phyloP scores from a whole-genome alignment of 1,284 basidiomycete genomes.

The Ceratorhiza oryzae-sativae region DNA sequence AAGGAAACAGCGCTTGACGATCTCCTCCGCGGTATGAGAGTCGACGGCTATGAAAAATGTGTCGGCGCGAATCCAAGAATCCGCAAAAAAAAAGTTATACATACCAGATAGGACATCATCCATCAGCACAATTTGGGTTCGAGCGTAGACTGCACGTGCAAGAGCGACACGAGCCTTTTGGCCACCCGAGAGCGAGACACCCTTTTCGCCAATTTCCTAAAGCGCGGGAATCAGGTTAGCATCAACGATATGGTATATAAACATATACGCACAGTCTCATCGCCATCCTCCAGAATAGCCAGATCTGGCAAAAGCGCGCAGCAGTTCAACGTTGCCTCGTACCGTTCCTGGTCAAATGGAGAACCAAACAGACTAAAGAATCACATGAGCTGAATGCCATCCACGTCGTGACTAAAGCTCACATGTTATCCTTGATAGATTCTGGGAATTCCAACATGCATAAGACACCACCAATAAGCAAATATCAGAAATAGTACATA shows the following conservation, averaged over 20 bases:
- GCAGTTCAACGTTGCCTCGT: conserved; percentile 48
- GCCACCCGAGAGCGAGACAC: conserved; percentile 26
- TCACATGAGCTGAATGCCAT: not conserved
- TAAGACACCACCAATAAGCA: not conserved
- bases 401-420: not conserved
- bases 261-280: conserved; percentile 41
- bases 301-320: conserved; percentile 44
- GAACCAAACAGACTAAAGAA: conserved; percentile 51
- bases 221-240: not conserved
- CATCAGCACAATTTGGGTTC: conserved; percentile 47
- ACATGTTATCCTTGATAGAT: conserved; percentile 29
- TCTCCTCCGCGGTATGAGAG: conserved; percentile 72
- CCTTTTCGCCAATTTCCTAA: conserved; percentile 38
- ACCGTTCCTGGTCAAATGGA: conserved; percentile 49
- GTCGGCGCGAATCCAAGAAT: not conserved
- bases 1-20: conserved; percentile 68
- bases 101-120: conserved; percentile 38
- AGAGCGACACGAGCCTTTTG: conserved; percentile 41
- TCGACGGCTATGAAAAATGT: conserved; percentile 51
- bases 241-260: not conserved
- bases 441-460: not conserved
- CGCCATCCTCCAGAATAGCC: conserved; percentile 46
- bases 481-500: not conserved
- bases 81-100: not conserved
- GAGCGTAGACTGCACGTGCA: conserved; percentile 42